Conservation (phyloP, 208 protist species). For the Trypanosoma platydactyli region DNA sequence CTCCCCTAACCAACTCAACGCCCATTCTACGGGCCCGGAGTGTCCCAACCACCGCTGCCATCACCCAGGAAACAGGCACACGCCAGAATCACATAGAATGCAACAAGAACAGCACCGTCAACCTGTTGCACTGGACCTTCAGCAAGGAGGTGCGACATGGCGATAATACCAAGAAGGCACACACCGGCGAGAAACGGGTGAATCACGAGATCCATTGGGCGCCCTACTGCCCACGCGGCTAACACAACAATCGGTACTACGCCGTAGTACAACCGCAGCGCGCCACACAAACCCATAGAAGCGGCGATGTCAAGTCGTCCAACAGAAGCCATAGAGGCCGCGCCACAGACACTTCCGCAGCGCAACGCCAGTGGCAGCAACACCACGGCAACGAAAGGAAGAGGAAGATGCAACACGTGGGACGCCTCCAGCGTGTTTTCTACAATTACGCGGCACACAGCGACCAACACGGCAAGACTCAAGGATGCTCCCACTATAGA, state of each 20-base stretch:
- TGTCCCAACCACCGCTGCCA: constrained; percentile 36
- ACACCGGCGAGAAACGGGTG: constrained; percentile 55
- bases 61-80: constrained; percentile 41
- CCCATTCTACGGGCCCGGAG: no score
- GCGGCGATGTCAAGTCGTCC: constrained; percentile 76
- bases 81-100: constrained; percentile 51
- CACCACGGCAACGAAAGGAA: constrained; percentile 55
- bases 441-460: constrained; percentile 38
- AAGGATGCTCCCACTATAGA: constrained; percentile 28
- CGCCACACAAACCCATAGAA: constrained; percentile 64
- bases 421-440: constrained; percentile 34
- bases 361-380: constrained; percentile 68
- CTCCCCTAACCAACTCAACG: no score
- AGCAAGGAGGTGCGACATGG: constrained; percentile 48
- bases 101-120: constrained; percentile 63
- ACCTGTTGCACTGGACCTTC: constrained; percentile 59
- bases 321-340: constrained; percentile 51
- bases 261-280: constrained; percentile 74
- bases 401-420: constrained; percentile 30
- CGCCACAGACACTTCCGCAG: constrained; percentile 46
- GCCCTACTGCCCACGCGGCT: constrained; percentile 40
- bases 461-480: constrained; percentile 29
- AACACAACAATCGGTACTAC: constrained; percentile 67
- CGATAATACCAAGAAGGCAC: constrained; percentile 61
- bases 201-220: constrained; percentile 65